These are phyloP conservation scores for Aegilops tauschii DNA, from an alignment of 176 grass and related monocot genomes.

Conservation along the genomic window DNA sequence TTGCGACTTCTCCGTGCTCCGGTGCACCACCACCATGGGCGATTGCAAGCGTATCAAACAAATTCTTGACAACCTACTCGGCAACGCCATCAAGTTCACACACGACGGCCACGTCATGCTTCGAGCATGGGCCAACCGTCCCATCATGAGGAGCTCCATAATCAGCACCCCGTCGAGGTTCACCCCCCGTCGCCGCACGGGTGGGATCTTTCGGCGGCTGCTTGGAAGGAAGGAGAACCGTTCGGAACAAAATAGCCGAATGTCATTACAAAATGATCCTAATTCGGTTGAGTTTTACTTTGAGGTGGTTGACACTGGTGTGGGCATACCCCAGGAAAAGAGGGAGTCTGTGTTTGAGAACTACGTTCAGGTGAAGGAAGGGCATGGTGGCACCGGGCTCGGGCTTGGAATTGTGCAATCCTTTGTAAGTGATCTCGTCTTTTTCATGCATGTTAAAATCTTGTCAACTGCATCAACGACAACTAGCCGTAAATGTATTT, in stretches of 20 bases:
- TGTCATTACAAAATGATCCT: conserved; percentile 23
- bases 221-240: not conserved
- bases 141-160: conserved; percentile 15
- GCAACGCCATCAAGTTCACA: conserved; percentile 86
- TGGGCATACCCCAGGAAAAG: conserved; percentile 71
- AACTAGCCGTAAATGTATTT: too few relatives aligned
- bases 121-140: conserved; percentile 59
- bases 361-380: conserved; percentile 75
- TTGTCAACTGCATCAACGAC: not conserved
- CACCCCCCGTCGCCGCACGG: not conserved
- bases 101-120: conserved; percentile 48
- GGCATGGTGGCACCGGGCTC: conserved; percentile 65
- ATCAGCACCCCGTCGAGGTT: conserved; percentile 29
- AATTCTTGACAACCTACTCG: conserved; percentile 77
- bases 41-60: conserved; percentile 62
- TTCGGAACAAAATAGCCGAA: not conserved
- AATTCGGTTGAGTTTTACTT: conserved; percentile 58
- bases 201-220: not conserved
- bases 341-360: conserved; percentile 75
- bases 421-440: conserved; percentile 40
- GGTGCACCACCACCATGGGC: conserved; percentile 28
- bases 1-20: conserved; percentile 63
- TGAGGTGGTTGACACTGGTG: conserved; percentile 71
- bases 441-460: not conserved
- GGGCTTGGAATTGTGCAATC: conserved; percentile 94